Conservation (phyloP, 371 early-diverging fungal genomes). For the Mucor plumbeus region DNA sequence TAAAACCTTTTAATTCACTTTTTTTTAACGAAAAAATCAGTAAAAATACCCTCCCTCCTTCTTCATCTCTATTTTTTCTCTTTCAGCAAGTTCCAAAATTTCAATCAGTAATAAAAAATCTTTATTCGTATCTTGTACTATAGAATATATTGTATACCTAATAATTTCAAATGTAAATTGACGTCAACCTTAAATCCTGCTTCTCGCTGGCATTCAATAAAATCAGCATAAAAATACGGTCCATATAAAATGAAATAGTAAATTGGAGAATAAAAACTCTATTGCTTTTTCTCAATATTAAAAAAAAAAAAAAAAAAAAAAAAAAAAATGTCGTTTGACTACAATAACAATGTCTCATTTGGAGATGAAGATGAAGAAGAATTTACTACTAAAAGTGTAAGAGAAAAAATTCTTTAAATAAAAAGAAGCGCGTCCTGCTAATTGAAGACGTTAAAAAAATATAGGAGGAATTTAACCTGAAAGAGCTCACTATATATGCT, state of each 20-base stretch:
- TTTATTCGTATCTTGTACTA: neutral
- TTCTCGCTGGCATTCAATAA: slow-evolving; percentile 4
- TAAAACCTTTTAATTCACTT: neutral
- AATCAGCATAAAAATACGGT: neutral
- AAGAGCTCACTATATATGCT: slow-evolving; percentile 68
- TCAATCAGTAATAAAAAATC: neutral
- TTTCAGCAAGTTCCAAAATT: neutral
- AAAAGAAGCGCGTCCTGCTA: neutral
- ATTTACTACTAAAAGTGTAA: neutral
- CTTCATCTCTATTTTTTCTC: neutral
- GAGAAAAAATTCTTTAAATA: neutral
- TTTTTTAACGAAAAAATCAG: neutral
- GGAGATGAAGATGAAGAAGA: neutral
- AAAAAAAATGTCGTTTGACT: neutral
- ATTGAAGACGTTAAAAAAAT: neutral
- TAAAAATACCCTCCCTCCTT: neutral
- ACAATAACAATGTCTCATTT: neutral
- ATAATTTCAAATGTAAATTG: neutral
- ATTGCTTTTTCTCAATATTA: neutral
- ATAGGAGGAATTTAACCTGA: slow-evolving; percentile 21
- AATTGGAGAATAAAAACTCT: neutral
- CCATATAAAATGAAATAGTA: neutral
- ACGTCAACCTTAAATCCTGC: slow-evolving; percentile 10
- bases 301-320: neutral
- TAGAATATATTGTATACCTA: neutral